Base-by-base conservation (phyloP, 2,329 filamentous ascomycete species). In the Waltergamsia citrina region DNA sequence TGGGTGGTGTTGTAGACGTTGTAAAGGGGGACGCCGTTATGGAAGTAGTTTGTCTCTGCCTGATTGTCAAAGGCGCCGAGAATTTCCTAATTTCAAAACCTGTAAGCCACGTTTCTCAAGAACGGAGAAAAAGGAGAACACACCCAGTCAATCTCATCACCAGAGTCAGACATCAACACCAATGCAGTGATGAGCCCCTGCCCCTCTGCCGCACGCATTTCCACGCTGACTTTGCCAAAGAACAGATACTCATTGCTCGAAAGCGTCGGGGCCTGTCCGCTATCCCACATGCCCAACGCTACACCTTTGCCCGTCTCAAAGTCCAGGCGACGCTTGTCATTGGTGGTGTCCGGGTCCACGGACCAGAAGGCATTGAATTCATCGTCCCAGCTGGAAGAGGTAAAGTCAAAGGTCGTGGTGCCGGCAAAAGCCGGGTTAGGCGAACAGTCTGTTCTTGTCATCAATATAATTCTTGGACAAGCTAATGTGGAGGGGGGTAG, bases 11-110 rank as follows among this genome's bases (percentile, higher is more conserved):
- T 64, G 46, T 65, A 69, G 24, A 59, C 60, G 30, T 65, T 65
- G 19, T 60, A 69, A 40, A 75, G 62, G 27, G 71, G 73, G 50
- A 50, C 39, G 36, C 78, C 79, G 60, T 84, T 80, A 54, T 76
- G 75, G 51, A 81, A 83, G 62, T 88, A 94, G 62, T 93, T 93
- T 43, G 73, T 78, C 54, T 90, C 83, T 3, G 85, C 83, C 47
- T 85, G 64, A 15, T 63, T 60, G 33, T 47, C 41, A 31, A 38
- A 48, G 6, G 47, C 49, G 3, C 50, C 49, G 29, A 52, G 48
- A 35, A 52, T 43, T 34, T 51, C 49, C 49, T 52, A 9, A 3
- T 6, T 5, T 25, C 7, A 12, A 18, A n/a, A 28, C 14, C 26
- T 23, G 23, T 19, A 17, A 34, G 27, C 16, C 6, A 22, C 17